Base-by-base conservation (phyloP, 1,284 basidiomycete genomes). In the Cystobasidium pallidum region DNA sequence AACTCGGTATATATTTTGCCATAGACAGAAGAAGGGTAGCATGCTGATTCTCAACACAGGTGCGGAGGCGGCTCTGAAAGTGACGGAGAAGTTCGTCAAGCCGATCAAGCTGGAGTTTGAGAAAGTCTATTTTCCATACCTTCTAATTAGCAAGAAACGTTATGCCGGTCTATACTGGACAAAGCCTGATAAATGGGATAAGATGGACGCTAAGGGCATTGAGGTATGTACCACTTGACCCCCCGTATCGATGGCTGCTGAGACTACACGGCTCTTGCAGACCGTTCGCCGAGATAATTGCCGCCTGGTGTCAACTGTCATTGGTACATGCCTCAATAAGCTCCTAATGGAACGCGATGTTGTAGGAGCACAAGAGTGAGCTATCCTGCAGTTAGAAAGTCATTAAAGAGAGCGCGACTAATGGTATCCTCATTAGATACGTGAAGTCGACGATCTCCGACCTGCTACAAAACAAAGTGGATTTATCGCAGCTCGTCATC, bases 91-190 rank as follows among this genome's bases (percentile, higher is more conserved):
- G 80, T 98, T 98, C 81, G 83, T 93, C 78, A 90, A 90, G 78
- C 94, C 94, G 0, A 97, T 97, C 84, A 97, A 96, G 80, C 86
- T 98, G 21, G 94, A 97, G 81, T 98, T 98, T 82, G 94, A 98
- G 80, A 97, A 98, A 80, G 93, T 97, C 1, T 98, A 98, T 82
- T 97, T 91, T 80, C 94, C 94, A 2, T 98, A 97, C 80, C 82
- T 98, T 64, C 87, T 98, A 47, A 98, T 98, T 81, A 96, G 84
- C 85, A 98, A 97, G 83, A 98, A 98, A 82, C 88, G 94, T 39
- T 98, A 98, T 81, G 94, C 94, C 2, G 94, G 94, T 3, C 82
- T 96, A 70, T 96, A 98, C 79, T 97, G 94, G 94, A 97, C 94
- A 0, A 88, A 87, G 75, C 84, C 89, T 7, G 93, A 96, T 55